phyloP scores from a whole-genome alignment of 2,329 filamentous ascomycete species.

The Talaromyces pinophilus region DNA sequence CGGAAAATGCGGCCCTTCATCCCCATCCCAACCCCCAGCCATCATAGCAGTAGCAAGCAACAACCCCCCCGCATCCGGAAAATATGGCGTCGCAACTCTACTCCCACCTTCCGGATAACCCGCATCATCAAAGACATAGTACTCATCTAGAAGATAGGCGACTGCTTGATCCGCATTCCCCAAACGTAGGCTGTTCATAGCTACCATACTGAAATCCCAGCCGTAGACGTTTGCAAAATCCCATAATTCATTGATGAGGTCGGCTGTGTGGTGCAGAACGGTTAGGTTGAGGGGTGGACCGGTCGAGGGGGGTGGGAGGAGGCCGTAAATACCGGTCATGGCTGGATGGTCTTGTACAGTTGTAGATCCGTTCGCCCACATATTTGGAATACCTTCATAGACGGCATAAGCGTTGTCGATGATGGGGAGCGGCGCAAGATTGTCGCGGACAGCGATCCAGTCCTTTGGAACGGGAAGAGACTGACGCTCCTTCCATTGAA shows the following conservation, averaged over 20 bases:
- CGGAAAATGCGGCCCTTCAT: slow-evolving; percentile 51
- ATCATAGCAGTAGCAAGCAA: slow-evolving; percentile 59
- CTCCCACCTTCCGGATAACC: slow-evolving; percentile 55
- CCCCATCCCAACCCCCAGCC: slow-evolving; percentile 59
- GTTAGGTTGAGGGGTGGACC: not conserved
- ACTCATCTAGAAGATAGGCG: slow-evolving; percentile 49
- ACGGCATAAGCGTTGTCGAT: not conserved
- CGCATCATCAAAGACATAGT: slow-evolving; percentile 59
- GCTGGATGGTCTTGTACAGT: slow-evolving; percentile 2
- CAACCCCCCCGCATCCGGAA: slow-evolving; percentile 54
- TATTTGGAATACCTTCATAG: slow-evolving; percentile 36
- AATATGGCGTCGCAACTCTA: slow-evolving; percentile 55
- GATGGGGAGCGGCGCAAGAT: not conserved
- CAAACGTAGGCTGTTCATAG: slow-evolving; percentile 49
- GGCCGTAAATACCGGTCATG: not conserved
- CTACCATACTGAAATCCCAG: slow-evolving; percentile 52
- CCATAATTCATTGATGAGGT: slow-evolving; percentile 33
- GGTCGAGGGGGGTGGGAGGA: not conserved
- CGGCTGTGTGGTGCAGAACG: not conserved
- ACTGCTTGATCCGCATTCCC: slow-evolving; percentile 48
- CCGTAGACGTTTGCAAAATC: slow-evolving; percentile 47
- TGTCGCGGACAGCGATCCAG: not conserved
- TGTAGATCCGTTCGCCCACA: not conserved
- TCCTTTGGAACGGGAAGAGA: not conserved
- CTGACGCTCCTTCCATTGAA: not conserved